Evolutionary conservation across 441 rosid species (phyloP), one percentile per base, ranked within the genome.

Genomic region (Populus hybrid): DNA sequence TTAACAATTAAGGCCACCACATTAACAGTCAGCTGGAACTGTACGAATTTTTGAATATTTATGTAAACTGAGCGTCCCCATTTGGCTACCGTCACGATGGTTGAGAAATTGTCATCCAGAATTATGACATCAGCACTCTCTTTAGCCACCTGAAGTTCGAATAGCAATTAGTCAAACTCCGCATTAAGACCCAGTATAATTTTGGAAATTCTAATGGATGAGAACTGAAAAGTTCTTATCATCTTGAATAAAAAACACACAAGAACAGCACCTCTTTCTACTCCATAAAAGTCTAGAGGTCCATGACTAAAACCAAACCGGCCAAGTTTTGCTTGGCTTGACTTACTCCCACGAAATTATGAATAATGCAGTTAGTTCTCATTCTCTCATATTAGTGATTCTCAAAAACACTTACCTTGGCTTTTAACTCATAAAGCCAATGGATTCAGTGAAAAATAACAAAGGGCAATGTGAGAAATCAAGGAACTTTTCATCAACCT

Each of bases 71-170:
- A 86, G 14, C 93, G 86, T 30, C 93, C 93, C 90, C 89, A 87
- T 65, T 24, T 79, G 71, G 85, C 65, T 30, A 90, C 87, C 0
- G 88, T 90, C 12, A 72, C 87, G 4, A 88, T 84, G 0, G 91
- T 83, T 14, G 89, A 80, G 36, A 90, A 88, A 50, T 87, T 86
- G 64, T 88, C 93, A 5, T 90, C 88, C 61, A 90, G 76, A 71
- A 88, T 90, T 76, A 90, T 79, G 35, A 89, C 85, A 79, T 89
- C 91, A 14, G 93, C 88, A 79, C 87, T 88, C 84, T 89, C 88
- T 50, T 89, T 87, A 0, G 90, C 90, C 53, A 89, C 98, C 95
- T 94, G 85, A 64, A 79, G 75, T 81, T 75, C 76, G 36, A 35
- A 73, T 66, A 63, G 36, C 6, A 71, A 32, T 34, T 21, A 69